Conservation (phyloP, 2,329 filamentous ascomycete species). For the Chrysoporthe austroafricana region DNA sequence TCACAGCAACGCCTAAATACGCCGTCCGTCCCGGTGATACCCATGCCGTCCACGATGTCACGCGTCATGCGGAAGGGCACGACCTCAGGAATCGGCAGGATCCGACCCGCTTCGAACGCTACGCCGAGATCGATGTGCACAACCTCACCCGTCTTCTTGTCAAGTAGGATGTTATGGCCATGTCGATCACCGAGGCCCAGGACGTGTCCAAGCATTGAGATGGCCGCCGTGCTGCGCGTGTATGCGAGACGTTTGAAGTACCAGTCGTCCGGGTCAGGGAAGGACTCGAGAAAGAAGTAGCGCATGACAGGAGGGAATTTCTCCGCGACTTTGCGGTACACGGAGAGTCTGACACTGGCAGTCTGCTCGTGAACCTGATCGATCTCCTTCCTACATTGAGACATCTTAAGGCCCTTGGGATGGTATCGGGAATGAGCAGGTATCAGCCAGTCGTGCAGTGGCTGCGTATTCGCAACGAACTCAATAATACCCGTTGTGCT, state of each 20-base stretch:
- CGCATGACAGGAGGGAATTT: constrained; percentile 91
- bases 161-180: constrained; percentile 94
- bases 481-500: constrained; percentile 89
- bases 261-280: constrained; percentile 94
- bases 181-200: constrained; percentile 93
- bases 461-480: constrained; percentile 92
- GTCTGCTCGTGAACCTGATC: constrained; percentile 70
- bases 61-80: constrained; percentile 94
- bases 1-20: constrained; percentile 98
- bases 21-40: constrained; percentile 90
- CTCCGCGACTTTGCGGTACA: constrained; percentile 78
- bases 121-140: constrained; percentile 98
- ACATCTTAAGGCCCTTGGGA: constrained; percentile 79
- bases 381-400: constrained; percentile 79
- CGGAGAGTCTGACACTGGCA: constrained; percentile 70
- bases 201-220: constrained; percentile 92
- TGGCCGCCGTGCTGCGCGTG: constrained; percentile 88
- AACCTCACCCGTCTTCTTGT: constrained; percentile 86
- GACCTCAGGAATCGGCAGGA: constrained; percentile 93
- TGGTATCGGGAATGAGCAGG: constrained; percentile 87
- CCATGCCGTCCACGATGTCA: constrained; percentile 97
- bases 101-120: constrained; percentile 92
- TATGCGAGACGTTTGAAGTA: constrained; percentile 88
- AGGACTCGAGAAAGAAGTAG: constrained; percentile 97
- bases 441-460: constrained; percentile 89